Percentiles rank a stretch among this genome's conserved stretches.
These are phyloP conservation scores for Albatrellus sp. DNA, from an alignment of 1,284 basidiomycete species.

Conservation along the genomic window DNA sequence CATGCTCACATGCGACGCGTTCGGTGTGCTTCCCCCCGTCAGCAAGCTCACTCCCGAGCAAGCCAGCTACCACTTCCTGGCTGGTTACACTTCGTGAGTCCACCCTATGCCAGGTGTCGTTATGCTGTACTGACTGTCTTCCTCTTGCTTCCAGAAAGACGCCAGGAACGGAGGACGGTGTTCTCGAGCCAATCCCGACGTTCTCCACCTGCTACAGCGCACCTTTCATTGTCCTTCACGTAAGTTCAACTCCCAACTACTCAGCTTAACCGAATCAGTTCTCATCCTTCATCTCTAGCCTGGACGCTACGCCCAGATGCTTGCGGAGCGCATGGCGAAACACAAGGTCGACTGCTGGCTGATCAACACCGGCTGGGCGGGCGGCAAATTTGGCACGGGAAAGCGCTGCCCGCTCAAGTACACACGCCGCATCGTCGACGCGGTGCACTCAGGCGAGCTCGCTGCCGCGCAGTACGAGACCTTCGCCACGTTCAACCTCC, in stretches of 20 bases:
- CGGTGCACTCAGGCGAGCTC: conserved; percentile 91
- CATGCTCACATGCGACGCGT: conserved; percentile 97
- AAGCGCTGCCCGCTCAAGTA: conserved; percentile 92
- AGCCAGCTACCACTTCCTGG: conserved; percentile 96
- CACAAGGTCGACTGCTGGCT: conserved; percentile 94
- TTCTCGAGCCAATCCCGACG: conserved; percentile 95
- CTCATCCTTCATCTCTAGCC: conserved; percentile 36
- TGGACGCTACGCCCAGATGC: conserved; percentile 92
- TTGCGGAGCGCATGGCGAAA: conserved; percentile 89
- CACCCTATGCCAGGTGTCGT: not conserved
- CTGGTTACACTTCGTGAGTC: conserved; percentile 85
- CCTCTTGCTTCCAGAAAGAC: conserved; percentile 48
- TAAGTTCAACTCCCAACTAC: conserved; percentile 20
- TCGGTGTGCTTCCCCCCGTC: conserved; percentile 95
- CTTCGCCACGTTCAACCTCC: conserved; percentile 71
- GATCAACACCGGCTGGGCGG: conserved; percentile 99
- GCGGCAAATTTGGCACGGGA: conserved; percentile 86
- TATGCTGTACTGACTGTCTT: conserved; percentile 1
- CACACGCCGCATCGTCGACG: conserved; percentile 93
- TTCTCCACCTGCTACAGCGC: conserved; percentile 99
- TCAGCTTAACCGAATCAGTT: not conserved
- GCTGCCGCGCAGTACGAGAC: conserved; percentile 79
- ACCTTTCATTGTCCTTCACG: conserved; percentile 96
- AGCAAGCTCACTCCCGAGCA: conserved; percentile 89
- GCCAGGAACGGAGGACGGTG: conserved; percentile 96